These are phyloP conservation scores for Catenaria anguillulae DNA, from an alignment of 371 early-diverging fungal genomes.

Conservation along the genomic window DNA sequence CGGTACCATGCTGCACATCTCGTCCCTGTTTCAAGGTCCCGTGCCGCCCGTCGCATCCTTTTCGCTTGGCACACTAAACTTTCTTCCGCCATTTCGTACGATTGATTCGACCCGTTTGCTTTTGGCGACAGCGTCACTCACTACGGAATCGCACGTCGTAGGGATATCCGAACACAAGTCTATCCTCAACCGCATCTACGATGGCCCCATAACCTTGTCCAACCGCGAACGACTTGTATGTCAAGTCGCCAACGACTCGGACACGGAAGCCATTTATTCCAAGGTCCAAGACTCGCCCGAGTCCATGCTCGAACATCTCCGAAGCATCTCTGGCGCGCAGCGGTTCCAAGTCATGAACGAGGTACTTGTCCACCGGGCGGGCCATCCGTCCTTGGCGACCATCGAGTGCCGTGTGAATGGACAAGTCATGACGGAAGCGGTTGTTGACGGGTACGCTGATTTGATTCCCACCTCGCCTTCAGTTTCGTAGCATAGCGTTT, in stretches of 20 bases:
- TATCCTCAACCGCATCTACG: conserved; percentile 28
- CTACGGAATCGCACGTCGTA: conserved; percentile 4
- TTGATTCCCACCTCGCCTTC: no score
- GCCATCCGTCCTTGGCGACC: conserved; percentile 61
- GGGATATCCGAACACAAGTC: conserved; percentile 42
- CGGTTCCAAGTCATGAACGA: conserved; percentile 66
- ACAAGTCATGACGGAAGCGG: conserved; percentile 65
- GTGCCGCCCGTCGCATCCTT: conserved; percentile 85
- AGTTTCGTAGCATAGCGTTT: no score
- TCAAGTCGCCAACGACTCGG: not conserved
- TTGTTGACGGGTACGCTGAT: conserved; percentile 27
- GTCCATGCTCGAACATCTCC: no score
- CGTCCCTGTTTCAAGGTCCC: conserved; percentile 58
- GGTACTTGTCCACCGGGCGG: conserved; percentile 71
- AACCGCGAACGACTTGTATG: conserved; percentile 1
- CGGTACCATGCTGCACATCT: conserved; percentile 82
- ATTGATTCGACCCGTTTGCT: not conserved
- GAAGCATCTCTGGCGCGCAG: no score
- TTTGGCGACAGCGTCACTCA: not conserved
- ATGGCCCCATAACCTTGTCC: not conserved
- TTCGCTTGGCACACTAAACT: conserved; percentile 82
- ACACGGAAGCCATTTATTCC: no score
- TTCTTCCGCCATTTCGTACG: conserved; percentile 65
- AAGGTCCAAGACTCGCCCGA: not conserved
- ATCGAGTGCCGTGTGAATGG: conserved; percentile 64